Evolutionary conservation across 805 yeast species (phyloP).

Genomic region (Barnettozyma pratensis): DNA sequence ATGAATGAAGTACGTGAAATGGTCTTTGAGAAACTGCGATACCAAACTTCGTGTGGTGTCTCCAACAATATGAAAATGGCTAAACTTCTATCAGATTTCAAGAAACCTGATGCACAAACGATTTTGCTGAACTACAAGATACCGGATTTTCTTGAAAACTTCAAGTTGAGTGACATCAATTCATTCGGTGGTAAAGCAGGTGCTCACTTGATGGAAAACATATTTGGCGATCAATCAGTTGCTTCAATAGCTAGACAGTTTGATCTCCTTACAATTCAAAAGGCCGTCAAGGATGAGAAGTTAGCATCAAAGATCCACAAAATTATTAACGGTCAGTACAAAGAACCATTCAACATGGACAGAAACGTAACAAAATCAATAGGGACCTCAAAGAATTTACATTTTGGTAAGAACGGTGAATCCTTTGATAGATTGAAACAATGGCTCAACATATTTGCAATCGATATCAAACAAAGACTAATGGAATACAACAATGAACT

Average conservation of each 20-base stretch:
- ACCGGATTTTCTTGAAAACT: conserved; percentile 48
- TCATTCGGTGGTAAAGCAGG: conserved; percentile 92
- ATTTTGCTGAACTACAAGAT: conserved; percentile 50
- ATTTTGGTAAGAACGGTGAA: conserved; percentile 44
- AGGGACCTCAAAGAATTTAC: conserved; percentile 82
- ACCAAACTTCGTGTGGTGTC: conserved; percentile 88
- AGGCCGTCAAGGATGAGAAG: conserved; percentile 41
- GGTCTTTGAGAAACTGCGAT: conserved; percentile 55
- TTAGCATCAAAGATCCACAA: conserved; percentile 53
- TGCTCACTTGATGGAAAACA: conserved; percentile 41
- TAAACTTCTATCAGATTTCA: conserved; percentile 79
- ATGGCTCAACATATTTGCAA: conserved; percentile 82
- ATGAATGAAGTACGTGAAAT: conserved; percentile 48
- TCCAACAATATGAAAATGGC: conserved; percentile 73
- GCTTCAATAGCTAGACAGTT: conserved; percentile 3
- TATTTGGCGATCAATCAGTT: conserved; percentile 39
- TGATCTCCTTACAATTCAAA: conserved; percentile 45
- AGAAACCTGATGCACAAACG: conserved; percentile 86
- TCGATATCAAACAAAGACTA: conserved; percentile 68
- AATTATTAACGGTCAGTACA: conserved; percentile 58
- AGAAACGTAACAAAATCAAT: conserved; percentile 72
- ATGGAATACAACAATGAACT: conserved; percentile 69
- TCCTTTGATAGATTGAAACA: conserved; percentile 46
- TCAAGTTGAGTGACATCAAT: conserved; percentile 72
- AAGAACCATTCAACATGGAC: conserved; percentile 45